Percentiles rank a stretch among this genome's conserved stretches.
Conservation (phyloP, 164 flowering plant genomes). For the Echeveria elegans region DNA sequence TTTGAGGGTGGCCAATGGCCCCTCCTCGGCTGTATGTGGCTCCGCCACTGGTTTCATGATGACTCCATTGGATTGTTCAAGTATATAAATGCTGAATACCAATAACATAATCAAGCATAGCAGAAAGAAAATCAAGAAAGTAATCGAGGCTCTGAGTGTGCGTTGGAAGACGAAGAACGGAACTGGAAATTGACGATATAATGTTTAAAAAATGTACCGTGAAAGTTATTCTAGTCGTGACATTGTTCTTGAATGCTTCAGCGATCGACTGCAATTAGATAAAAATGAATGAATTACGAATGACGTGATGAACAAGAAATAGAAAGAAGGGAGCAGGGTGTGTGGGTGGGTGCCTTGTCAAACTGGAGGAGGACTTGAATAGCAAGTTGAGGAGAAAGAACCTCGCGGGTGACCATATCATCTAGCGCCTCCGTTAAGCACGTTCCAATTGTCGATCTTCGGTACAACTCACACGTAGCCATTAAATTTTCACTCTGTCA, state of each 20-base stretch:
- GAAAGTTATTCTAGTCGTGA: constrained; percentile 55
- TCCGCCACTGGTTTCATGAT: too few species aligned
- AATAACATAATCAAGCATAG: background rate
- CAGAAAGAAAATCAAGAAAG: too few species aligned
- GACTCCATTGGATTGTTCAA: too few species aligned
- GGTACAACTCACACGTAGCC: constrained; percentile 90
- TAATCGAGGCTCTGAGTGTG: too few species aligned
- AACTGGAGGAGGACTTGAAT: constrained; percentile 92
- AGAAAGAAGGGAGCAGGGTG: too few species aligned
- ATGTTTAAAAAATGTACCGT: constrained; percentile 24
- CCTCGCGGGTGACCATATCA: constrained; percentile 76
- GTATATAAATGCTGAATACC: too few species aligned
- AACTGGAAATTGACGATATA: too few species aligned
- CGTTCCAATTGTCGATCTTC: constrained; percentile 93
- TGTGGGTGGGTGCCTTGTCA: constrained; percentile 89
- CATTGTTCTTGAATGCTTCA: constrained; percentile 58
- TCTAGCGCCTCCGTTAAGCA: constrained; percentile 94
- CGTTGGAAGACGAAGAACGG: too few species aligned
- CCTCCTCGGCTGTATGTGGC: too few species aligned
- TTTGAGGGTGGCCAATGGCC: too few species aligned
- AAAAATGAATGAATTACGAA: background rate
- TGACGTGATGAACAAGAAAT: too few species aligned
- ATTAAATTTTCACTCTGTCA: constrained; percentile 18
- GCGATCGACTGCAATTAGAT: constrained; percentile 47
- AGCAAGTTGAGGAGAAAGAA: constrained; percentile 87